Base-by-base conservation (phyloP, 169 alveolate genomes). In the Sarcocystis neurona region DNA sequence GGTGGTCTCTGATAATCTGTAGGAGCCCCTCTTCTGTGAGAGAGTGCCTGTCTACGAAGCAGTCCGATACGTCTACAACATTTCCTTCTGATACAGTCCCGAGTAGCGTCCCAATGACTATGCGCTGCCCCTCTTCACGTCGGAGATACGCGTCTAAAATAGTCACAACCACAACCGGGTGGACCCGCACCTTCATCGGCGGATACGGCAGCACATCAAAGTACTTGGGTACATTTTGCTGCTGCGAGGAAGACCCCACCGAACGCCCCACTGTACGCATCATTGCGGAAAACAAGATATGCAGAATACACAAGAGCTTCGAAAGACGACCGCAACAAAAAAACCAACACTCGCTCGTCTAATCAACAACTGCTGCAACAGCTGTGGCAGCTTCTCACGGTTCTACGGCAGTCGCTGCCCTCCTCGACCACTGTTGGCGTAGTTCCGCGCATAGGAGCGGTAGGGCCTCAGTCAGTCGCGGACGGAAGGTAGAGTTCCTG, bases 1-100 rank as follows among this genome's bases (percentile, higher is more conserved):
- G 98, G 84, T 96, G 97, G 85, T 97, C 98, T 84, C 94, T 96
- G 92, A 96, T 96, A 70, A 96, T 96, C 93, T 96, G 98, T 44
- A 96, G 94, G 90, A 96, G 93, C 2, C 98, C 98, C 97, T 96
- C 97, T 30, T 95, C 98, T 4, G 97, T 96, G 44, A 96, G 92
- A 27, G 97, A 96, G 87, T 96, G 98, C 37, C 97, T 85, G 84
- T 96, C 98, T 32, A 96, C 98, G 93, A 96, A 97, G 92, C 97
- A 97, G 85, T 97, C 98, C n/a, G 98, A 94, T 78, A 97, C 95
- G 89, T 96, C 97, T 60, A 97, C 94, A 47, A 94, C 91, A 85
- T 95, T 96, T 39, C 97, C 96, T 88, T 97, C 98, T 78, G 94
- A 91, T 44, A 96, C 92, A 1, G 95, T 92, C 6, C 98, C 98